Percentiles rank a stretch among this genome's conserved stretches.
Conservation (phyloP, 805 yeast species). For the Peterozyma toletana region DNA sequence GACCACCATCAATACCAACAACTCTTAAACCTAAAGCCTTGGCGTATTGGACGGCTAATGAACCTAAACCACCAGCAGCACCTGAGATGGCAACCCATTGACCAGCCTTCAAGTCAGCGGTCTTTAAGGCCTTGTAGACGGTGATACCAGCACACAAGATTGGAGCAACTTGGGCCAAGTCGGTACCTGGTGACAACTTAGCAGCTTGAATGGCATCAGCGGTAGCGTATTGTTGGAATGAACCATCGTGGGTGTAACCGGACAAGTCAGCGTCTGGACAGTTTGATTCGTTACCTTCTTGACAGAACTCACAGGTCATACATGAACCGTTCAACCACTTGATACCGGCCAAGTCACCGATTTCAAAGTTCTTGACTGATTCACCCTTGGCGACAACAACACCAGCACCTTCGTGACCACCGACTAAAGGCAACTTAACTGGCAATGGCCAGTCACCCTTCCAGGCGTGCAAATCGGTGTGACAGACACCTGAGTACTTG, state of each 20-base stretch:
- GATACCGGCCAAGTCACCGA: constrained; percentile 63
- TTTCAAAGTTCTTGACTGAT: constrained; percentile 49
- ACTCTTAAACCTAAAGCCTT: constrained; percentile 43
- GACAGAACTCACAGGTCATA: constrained; percentile 58
- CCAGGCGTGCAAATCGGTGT: constrained; percentile 72
- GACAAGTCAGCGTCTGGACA: constrained; percentile 65
- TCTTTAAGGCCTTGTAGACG: constrained; percentile 46
- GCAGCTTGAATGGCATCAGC: constrained; percentile 49
- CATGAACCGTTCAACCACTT: constrained; percentile 68
- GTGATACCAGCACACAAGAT: constrained; percentile 49
- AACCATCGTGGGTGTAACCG: constrained; percentile 69
- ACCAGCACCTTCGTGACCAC: constrained; percentile 75
- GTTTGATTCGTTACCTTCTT: constrained; percentile 51
- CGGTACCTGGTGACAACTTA: constrained; percentile 34
- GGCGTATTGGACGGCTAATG: constrained; percentile 43
- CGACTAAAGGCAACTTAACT: constrained; percentile 53
- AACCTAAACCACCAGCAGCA: constrained; percentile 47
- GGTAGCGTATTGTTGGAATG: constrained; percentile 47
- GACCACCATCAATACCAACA: constrained; percentile 42
- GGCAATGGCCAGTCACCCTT: constrained; percentile 65
- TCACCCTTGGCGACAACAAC: constrained; percentile 58
- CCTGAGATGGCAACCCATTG: constrained; percentile 48
- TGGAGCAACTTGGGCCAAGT: constrained; percentile 40
- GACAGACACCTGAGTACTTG: constrained; percentile 71
- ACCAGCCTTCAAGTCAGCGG: constrained; percentile 37